Percentiles rank a stretch among this genome's conserved stretches.
phyloP scores from a whole-genome alignment of 2,329 filamentous ascomycete genomes.

The Claviceps pusilla region DNA sequence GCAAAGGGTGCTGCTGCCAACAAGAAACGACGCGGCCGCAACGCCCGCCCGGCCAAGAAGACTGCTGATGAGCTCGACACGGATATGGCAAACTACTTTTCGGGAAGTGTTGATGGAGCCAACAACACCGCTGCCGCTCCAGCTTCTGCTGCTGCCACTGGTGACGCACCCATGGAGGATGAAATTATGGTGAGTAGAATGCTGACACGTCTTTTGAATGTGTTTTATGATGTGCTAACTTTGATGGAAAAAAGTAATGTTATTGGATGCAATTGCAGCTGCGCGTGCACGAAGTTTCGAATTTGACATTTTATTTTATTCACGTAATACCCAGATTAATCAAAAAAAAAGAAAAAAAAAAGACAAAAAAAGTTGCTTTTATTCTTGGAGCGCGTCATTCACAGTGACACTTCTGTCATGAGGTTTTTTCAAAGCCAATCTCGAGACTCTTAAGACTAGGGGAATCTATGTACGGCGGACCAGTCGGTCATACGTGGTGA shows the following conservation, averaged over 20 bases:
- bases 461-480: not conserved
- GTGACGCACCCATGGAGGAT: constrained; percentile 51
- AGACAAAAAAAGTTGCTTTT: not conserved
- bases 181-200: constrained; percentile 35
- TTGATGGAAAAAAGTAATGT: not conserved
- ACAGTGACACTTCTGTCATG: not conserved
- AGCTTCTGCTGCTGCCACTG: constrained; percentile 27
- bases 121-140: constrained; percentile 31
- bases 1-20: constrained; percentile 32
- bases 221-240: not conserved
- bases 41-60: constrained; percentile 61
- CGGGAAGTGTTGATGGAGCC: constrained; percentile 28
- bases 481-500: not conserved
- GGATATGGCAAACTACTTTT: constrained; percentile 96
- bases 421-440: not conserved
- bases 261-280: not conserved
- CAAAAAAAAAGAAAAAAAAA: not conserved
- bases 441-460: not conserved
- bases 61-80: constrained; percentile 89
- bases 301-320: not conserved
- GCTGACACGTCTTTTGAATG: not conserved
- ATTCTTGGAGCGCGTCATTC: not conserved
- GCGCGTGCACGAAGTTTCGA: not conserved
- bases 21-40: constrained; percentile 43
- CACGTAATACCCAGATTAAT: constrained; percentile 5